Conservation (phyloP, 352 stramenopile genomes). For the Pythium diclinum region DNA sequence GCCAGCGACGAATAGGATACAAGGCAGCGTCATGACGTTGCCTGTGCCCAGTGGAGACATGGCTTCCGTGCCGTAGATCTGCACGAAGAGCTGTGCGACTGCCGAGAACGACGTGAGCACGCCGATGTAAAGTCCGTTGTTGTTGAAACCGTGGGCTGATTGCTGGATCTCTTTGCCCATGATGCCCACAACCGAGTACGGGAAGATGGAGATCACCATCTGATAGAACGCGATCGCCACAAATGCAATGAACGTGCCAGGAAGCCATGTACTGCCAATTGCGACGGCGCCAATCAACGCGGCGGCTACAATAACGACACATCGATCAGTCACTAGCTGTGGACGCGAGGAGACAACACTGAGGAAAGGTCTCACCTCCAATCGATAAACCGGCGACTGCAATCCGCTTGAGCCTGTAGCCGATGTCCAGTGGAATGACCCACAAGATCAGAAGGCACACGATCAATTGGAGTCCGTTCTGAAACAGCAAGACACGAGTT, state of each 20-base stretch:
- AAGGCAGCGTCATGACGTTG: constrained; percentile 59
- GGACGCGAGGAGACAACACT: background rate
- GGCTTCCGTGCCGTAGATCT: constrained; percentile 67
- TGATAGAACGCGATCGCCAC: constrained; percentile 60
- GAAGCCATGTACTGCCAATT: constrained; percentile 42
- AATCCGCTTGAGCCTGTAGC: constrained; percentile 45
- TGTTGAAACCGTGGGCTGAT: constrained; percentile 68
- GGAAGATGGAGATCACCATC: constrained; percentile 60
- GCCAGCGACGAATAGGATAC: constrained; percentile 53
- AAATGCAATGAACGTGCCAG: constrained; percentile 53
- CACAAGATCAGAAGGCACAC: constrained; percentile 57
- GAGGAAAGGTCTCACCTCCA: constrained; percentile 35
- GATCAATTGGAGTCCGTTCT: constrained; percentile 61
- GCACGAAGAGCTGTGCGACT: constrained; percentile 63
- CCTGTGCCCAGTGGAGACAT: constrained; percentile 56
- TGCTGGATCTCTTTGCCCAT: constrained; percentile 77
- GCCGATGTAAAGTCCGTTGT: constrained; percentile 77
- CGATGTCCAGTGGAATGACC: constrained; percentile 46
- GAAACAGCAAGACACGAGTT: constrained; percentile 2
- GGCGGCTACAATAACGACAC: constrained; percentile 31
- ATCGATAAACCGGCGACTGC: constrained; percentile 44
- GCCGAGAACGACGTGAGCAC: constrained; percentile 67
- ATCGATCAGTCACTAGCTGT: constrained; percentile 1
- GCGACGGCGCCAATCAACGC: constrained; percentile 51
- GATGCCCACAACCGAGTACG: constrained; percentile 76